Conservation (phyloP, 129 eudicot species). For the Centaurea solstitialis region DNA sequence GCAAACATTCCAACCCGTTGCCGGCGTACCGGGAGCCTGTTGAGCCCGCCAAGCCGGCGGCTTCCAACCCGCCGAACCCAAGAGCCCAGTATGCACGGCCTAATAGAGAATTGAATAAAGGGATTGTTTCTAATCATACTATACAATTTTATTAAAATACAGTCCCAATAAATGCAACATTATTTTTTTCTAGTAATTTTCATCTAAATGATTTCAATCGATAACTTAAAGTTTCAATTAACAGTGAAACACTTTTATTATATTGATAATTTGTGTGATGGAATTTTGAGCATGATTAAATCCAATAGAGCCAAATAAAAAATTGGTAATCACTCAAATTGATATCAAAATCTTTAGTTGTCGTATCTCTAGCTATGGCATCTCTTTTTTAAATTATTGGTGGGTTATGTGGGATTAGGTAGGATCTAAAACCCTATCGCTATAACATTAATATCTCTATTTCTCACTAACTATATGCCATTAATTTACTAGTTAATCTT, state of each 20-base stretch:
- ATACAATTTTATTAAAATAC: no score
- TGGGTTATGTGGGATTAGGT: slow-evolving; percentile 34
- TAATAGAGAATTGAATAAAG: not conserved
- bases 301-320: slow-evolving; percentile 16
- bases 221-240: no score
- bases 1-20: no score
- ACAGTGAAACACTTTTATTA: no score
- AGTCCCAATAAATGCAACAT: not conserved
- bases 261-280: not conserved
- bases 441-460: slow-evolving; percentile 11
- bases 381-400: slow-evolving; percentile 23
- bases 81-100: no score
- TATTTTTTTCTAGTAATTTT: no score
- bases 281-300: slow-evolving; percentile 14
- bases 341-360: slow-evolving; percentile 27
- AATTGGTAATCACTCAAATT: slow-evolving; percentile 21
- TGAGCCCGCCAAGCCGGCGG: no score
- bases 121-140: not conserved
- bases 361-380: slow-evolving; percentile 31
- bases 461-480: not conserved
- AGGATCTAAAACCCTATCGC: slow-evolving; percentile 32
- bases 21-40: no score
- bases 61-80: no score
- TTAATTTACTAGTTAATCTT: not conserved
- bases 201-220: no score